Evolutionary conservation across 495 filamentous ascomycete genomes (phyloP), one percentile per base, ranked within the genome.

Genomic region (Rusavskia elegans): DNA sequence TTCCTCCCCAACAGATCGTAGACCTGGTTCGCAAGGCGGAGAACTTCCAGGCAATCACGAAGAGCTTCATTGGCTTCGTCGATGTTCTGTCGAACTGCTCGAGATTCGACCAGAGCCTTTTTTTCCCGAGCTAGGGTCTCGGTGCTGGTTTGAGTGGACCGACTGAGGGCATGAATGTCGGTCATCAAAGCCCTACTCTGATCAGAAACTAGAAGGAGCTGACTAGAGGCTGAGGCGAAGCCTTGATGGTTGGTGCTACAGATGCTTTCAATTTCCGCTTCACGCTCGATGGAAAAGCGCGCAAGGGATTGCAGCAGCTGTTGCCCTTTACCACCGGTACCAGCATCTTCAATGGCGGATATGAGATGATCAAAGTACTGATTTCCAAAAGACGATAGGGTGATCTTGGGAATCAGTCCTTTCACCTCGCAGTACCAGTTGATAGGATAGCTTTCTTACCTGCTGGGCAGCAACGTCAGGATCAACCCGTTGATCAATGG

Each of bases 341-440:
- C 83, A 57, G 86, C 87, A 74, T 95, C 88, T 70, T 84, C 87
- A 44, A 99, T 83, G 0, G 89, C 87, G 14, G 88, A 87, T 20
- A 97, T 89, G 49, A 97, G 70, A 63, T 95, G 92, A 61, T 96
- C 90, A 50, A 97, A 81, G 60, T 95, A 95, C 55, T 99, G 92
- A 52, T 80, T 77, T 55, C 97, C 93, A 6, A 87, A 89, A 20
- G 89, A 81, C 14, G 89, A 85, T 59, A 93, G 82, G 52, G 95
- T 85, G 58, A 96, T 89, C 86, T 97, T 35, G 10, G 32, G 32
- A 13, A 35, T 35, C 32, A 35, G 32, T 35, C 32, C 32, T 10
- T 35, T 14, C n/a, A 35, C 32, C 2, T 35, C 32, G 9, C 32
- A 14, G 32, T 13, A 35, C 32, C 10, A 30, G 27, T 27, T 17